Evolutionary conservation across 176 grass and related monocot genomes (phyloP), one percentile per base, ranked within the genome.

Genomic region (Aegilops bicornis): DNA sequence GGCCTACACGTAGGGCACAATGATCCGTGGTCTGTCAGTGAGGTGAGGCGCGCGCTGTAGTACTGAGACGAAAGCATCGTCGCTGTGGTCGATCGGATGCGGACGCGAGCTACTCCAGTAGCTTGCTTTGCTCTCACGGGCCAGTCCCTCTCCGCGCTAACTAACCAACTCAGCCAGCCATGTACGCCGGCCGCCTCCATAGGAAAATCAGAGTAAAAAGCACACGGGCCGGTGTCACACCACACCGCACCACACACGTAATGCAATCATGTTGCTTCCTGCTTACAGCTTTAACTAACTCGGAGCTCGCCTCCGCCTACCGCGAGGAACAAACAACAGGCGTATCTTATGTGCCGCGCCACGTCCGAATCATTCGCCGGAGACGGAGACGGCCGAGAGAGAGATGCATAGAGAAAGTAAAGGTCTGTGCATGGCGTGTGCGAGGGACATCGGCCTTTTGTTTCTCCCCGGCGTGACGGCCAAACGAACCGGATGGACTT

Each of bases 231-330:
- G 45, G 61, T 64, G 73, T 72, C 59, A 68, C 64, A 64, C 75
- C 82, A 17, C 68, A 80, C 50, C 50, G 11, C 0, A 36, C 36
- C 36, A 37, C 64, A 3, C 81, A 39, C 64, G 64, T 25, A 25
- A 43, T 13, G 58, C 77, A 85, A 91, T 91, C 86, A 91, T 73
- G 82, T 85, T 85, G 86, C 86, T 91, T 91, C 86, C 82, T 45
- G 25, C 78, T 73, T 72, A 91, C 82, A 85, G 90, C 71, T 91
- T 91, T 91, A 91, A 91, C 86, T 78, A 88, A 85, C 89, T 91
- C 15, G 10, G 39, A 56, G 6, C 6, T 56, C 78, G 43, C 71
- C 52, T 43, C 69, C 76, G 69, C 89, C 76, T 62, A 83, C 79
- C 84, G 83, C 20, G 7, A 35, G 61, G 68, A 35, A 67, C 24